These are phyloP conservation scores for Capsicum pubescens DNA, from an alignment of 257 asterid genomes.

Conservation along the genomic window DNA sequence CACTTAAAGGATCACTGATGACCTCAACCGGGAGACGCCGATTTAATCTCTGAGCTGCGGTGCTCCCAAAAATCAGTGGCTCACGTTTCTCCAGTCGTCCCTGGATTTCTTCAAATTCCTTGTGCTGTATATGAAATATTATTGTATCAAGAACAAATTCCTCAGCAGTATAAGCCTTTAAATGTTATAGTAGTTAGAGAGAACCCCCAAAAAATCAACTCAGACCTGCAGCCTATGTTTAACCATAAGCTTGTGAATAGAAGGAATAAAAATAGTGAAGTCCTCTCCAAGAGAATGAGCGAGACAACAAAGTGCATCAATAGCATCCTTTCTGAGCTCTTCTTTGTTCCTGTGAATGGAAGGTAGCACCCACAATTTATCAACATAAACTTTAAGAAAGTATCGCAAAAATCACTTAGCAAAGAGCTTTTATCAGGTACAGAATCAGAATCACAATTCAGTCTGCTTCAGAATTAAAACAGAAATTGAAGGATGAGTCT, in stretches of 20 bases:
- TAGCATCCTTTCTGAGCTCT: conserved; percentile 89
- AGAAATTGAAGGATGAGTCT: background rate
- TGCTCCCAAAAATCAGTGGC: conserved; percentile 70
- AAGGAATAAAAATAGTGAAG: conserved; percentile 86
- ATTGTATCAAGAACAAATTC: conserved; percentile 15
- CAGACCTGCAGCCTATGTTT: conserved; percentile 84
- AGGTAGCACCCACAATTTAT: conserved; percentile 10
- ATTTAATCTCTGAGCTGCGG: conserved; percentile 67
- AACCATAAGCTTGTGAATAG: conserved; percentile 85
- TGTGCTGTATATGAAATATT: conserved; percentile 64
- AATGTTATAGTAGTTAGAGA: conserved; percentile 15
- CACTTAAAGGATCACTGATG: conserved; percentile 95
- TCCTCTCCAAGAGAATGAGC: conserved; percentile 99
- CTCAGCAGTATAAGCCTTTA: conserved; percentile 26
- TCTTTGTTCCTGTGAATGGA: conserved; percentile 74
- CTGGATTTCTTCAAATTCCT: conserved; percentile 92
- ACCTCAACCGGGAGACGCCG: conserved; percentile 79
- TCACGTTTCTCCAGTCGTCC: conserved; percentile 73
- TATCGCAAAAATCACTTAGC: background rate
- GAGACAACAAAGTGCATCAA: conserved; percentile 92
- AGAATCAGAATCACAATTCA: background rate
- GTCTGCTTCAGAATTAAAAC: conserved; percentile 12
- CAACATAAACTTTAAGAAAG: background rate
- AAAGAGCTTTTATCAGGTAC: background rate
- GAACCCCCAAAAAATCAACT: background rate